phyloP scores from a whole-genome alignment of 1,284 basidiomycete species.

The Rhodotorula sp. region DNA sequence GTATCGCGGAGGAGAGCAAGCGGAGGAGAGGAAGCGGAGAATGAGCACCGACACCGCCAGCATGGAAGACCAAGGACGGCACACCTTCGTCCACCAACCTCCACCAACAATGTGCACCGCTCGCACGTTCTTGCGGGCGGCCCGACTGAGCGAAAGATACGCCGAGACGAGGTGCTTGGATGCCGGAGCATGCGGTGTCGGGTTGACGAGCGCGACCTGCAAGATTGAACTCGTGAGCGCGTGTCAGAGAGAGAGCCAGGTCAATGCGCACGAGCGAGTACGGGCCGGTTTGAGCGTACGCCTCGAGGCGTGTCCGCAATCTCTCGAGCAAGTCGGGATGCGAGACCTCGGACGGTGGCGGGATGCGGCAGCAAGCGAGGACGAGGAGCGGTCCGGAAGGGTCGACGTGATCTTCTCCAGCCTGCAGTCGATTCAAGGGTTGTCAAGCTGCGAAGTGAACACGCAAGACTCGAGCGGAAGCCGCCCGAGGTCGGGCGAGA shows the following conservation, averaged over 20 bases:
- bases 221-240: neutral
- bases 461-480: too few relatives aligned
- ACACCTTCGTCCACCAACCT: conserved; percentile 32
- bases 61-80: neutral
- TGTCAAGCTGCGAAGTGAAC: neutral
- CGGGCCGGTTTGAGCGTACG: neutral
- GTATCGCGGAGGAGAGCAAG: too few relatives aligned
- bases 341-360: neutral
- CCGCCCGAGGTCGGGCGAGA: neutral
- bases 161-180: conserved; percentile 15
- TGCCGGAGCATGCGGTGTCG: conserved; percentile 22
- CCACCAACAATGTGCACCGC: conserved; percentile 33
- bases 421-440: neutral
- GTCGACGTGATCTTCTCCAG: neutral
- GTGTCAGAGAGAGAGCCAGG: neutral
- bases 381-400: conserved; percentile 14
- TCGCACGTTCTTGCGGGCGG: conserved; percentile 26
- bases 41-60: neutral
- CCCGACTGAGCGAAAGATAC: conserved; percentile 12
- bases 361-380: conserved; percentile 14
- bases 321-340: neutral
- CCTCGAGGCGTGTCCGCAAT: conserved; percentile 10
- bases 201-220: conserved; percentile 33
- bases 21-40: too few relatives aligned
- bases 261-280: conserved; percentile 19